Evolutionary conservation across 179 eudicot species (phyloP).

Genomic region (Patellifolia procumbens): DNA sequence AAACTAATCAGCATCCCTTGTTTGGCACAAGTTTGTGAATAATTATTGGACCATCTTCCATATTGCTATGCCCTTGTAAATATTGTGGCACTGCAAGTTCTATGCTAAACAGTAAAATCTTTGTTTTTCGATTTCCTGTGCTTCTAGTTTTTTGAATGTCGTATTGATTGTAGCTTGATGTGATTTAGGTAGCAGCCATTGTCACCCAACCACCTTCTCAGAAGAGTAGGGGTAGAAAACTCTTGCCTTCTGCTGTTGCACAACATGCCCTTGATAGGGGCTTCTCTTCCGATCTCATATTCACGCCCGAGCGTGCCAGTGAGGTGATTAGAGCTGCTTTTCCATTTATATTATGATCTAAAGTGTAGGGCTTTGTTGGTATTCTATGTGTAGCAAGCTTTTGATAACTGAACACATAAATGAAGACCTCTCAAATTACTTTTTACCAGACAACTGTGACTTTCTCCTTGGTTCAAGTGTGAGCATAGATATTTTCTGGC

Average conservation of each 20-base stretch:
- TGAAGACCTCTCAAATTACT: neutral
- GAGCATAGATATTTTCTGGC: neutral
- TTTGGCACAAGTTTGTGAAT: neutral
- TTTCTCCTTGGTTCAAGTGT: neutral
- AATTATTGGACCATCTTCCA: neutral
- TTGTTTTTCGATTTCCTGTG: neutral
- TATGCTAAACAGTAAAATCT: neutral
- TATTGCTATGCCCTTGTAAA: neutral
- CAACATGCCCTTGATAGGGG: constrained; percentile 84
- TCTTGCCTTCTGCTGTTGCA: constrained; percentile 87
- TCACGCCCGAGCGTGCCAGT: constrained; percentile 72
- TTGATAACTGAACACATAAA: neutral
- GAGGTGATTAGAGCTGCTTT: constrained; percentile 54
- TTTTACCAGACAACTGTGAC: neutral
- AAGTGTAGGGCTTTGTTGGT: neutral
- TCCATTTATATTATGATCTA: neutral
- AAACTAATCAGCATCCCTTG: neutral
- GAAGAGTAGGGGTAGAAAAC: constrained; percentile 73
- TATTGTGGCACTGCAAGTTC: neutral
- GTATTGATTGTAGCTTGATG: neutral
- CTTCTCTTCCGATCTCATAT: constrained; percentile 76
- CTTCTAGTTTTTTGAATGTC: neutral
- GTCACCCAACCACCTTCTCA: constrained; percentile 93
- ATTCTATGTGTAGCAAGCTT: neutral
- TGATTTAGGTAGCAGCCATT: constrained; percentile 73